phyloP scores from a whole-genome alignment of 108 stramenopile species.

The Epipyxis sp. region DNA sequence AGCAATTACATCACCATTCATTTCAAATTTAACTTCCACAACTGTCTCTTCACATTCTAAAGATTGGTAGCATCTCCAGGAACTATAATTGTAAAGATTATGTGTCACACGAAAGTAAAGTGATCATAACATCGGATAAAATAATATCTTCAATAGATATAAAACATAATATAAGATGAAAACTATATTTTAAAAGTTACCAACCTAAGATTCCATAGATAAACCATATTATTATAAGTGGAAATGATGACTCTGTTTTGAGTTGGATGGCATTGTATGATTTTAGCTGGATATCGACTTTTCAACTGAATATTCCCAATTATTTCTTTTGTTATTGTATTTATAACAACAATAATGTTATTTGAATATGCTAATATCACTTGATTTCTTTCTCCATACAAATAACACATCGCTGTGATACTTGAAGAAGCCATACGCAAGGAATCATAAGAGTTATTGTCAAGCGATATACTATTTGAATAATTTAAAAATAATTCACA shows the following conservation, averaged over 20 bases:
- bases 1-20: neutral
- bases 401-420: neutral
- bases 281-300: neutral
- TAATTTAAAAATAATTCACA: too few species aligned
- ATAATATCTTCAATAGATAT: too few species aligned
- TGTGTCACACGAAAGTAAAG: too few species aligned
- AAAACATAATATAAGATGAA: too few species aligned
- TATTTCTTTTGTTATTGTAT: neutral
- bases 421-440: neutral
- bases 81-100: neutral
- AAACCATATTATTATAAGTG: neutral
- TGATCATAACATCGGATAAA: too few species aligned
- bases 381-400: neutral
- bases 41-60: neutral
- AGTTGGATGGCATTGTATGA: neutral
- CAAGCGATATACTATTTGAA: too few species aligned
- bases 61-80: neutral
- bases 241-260: neutral
- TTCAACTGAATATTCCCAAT: neutral
- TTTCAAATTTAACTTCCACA: neutral
- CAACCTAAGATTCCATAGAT: conserved; percentile 7
- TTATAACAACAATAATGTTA: neutral
- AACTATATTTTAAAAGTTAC: too few species aligned
- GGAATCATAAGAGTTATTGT: too few species aligned
- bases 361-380: neutral